Base-by-base conservation (phyloP, 2,329 filamentous ascomycete genomes). In the Penicillium sp. region DNA sequence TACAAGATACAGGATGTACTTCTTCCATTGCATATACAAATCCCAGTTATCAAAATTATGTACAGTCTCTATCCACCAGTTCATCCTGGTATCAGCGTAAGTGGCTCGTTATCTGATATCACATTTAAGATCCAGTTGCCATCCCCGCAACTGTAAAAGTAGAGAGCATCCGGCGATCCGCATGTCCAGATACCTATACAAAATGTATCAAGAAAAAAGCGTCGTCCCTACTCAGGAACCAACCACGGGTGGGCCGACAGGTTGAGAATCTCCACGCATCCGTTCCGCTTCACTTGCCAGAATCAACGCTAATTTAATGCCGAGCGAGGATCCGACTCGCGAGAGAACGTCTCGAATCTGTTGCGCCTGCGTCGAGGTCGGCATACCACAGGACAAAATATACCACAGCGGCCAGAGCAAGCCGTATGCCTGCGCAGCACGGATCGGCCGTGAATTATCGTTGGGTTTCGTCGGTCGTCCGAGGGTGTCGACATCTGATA, bases 361-460 rank as follows among this genome's bases (percentile, higher is more conserved):
- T 4, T 71, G 59, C 5, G 57, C 61, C 60, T 78, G 76, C 1
- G 61, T 64, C 1, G 70, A 68, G 0, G 72, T 76, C 4, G 76
- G 74, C 53, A 77, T 64, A 0, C 74, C 75, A 35, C 68, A 74
- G 4, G 74, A 70, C 4, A 74, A 51, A 9, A 76, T 68, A 49
- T 76, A 76, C 76, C 76, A 78, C n/a, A 78, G 62, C 2, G 76
- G 76, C 76, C 76, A 78, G 2, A 78, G 65, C 57, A 78, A 64
- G 19, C 67, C 70, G 30, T 76, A 75, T 0, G 65, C 74, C 26
- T 76, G 72, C 1, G 72, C 72, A 1, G 74, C 75, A 19, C 75
- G 75, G 15, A 77, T 61, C 12, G 65, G 64, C 33, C 64, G 63
- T 22, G 56, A 66, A 5, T 59, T 60, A 22, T 68, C 58, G 1